These are phyloP conservation scores for Podaxis carcinomalis DNA, from an alignment of 768 basidiomycete species.

Conservation along the genomic window DNA sequence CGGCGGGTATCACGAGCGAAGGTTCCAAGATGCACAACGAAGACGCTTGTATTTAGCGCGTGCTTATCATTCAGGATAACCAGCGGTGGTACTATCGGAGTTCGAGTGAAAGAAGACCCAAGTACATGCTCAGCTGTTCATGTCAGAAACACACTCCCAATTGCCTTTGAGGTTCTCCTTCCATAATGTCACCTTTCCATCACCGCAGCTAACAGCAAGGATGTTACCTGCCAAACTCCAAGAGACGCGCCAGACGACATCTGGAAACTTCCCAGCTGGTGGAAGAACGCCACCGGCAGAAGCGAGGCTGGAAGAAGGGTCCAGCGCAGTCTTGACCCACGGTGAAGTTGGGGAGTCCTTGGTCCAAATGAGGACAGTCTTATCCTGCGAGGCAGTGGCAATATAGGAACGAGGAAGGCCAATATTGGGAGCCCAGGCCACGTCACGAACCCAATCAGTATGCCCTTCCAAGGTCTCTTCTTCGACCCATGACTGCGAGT, in stretches of 20 bases:
- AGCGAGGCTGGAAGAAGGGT: conserved; percentile 55
- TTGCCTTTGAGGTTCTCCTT: conserved; percentile 94
- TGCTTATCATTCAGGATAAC: too few relatives aligned
- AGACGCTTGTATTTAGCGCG: too few relatives aligned
- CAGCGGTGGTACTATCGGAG: neutral
- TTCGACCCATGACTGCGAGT: conserved; percentile 84
- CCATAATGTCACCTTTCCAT: conserved; percentile 97
- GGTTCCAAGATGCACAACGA: too few relatives aligned
- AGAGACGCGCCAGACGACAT: conserved; percentile 97
- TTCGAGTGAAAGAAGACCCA: conserved; percentile 13
- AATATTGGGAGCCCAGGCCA: conserved; percentile 98
- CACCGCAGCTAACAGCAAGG: conserved; percentile 93
- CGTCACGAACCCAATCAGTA: conserved; percentile 96
- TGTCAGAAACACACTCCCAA: conserved; percentile 97
- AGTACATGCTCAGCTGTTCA: conserved; percentile 59
- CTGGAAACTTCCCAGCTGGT: conserved; percentile 81
- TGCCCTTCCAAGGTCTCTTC: conserved; percentile 91
- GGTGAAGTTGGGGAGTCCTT: conserved; percentile 70
- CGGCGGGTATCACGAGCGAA: too few relatives aligned
- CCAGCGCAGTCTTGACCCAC: conserved; percentile 80
- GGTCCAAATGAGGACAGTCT: conserved; percentile 88
- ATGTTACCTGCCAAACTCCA: conserved; percentile 98
- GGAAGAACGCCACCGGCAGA: conserved; percentile 39
- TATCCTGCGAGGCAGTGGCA: conserved; percentile 94
- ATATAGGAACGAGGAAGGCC: conserved; percentile 93